These are phyloP conservation scores for Trichoderma orchidacearum DNA, from an alignment of 495 filamentous ascomycete species.

Conservation along the genomic window DNA sequence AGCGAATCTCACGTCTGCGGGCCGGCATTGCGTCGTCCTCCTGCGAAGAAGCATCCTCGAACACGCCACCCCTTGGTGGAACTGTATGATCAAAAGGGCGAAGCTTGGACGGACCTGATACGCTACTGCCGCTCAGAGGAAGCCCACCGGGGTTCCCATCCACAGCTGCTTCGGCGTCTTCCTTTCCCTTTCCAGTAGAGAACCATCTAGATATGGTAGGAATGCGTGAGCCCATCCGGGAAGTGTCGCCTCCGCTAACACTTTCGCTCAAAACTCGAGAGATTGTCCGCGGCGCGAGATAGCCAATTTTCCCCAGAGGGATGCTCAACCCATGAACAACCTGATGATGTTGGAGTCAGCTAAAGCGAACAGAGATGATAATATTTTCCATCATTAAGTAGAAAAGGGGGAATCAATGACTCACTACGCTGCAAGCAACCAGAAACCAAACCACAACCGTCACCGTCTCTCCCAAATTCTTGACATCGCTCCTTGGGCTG, in stretches of 20 bases:
- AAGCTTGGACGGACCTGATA: not conserved
- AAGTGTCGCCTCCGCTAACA: not conserved
- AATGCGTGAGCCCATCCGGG: not conserved
- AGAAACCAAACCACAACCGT: slow-evolving; percentile 76
- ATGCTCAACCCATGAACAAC: slow-evolving; percentile 80
- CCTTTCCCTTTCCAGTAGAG: not conserved
- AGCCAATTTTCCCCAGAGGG: slow-evolving; percentile 69
- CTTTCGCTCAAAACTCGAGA: slow-evolving; percentile 28
- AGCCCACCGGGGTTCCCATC: not conserved
- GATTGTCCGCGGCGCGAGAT: slow-evolving; percentile 64
- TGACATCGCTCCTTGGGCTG: slow-evolving; percentile 50
- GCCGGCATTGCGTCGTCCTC: not conserved
- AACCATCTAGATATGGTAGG: not conserved
- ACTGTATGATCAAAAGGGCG: not conserved
- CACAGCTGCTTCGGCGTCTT: not conserved
- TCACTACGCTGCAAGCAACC: slow-evolving; percentile 72
- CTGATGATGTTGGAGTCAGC: too few species aligned
- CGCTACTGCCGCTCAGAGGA: not conserved
- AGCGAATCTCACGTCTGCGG: not conserved
- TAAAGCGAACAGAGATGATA: slow-evolving; percentile 6
- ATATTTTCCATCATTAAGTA: too few species aligned
- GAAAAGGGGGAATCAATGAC: slow-evolving; percentile 14
- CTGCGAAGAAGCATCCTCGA: not conserved
- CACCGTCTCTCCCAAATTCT: slow-evolving; percentile 46
- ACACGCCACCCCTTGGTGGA: not conserved